These are phyloP conservation scores for Penicillium samsonianum DNA, from an alignment of 495 filamentous ascomycete genomes.

Conservation along the genomic window DNA sequence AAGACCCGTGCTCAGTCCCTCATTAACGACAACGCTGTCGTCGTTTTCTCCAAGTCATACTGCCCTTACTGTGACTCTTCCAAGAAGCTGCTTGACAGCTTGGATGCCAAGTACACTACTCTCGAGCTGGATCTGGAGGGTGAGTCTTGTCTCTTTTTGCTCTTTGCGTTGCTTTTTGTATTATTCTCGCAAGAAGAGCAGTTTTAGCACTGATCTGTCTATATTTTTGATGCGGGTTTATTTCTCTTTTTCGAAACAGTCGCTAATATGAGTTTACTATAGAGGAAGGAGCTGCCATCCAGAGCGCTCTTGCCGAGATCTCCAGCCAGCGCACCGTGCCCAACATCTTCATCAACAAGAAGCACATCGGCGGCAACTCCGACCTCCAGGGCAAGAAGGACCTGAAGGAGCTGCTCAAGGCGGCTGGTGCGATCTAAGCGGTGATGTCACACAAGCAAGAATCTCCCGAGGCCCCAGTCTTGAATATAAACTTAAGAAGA, in stretches of 20 bases:
- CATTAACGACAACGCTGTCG: constrained; percentile 91
- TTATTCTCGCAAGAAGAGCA: background rate
- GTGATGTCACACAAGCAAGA: background rate
- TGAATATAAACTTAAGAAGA: background rate
- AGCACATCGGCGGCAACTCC: constrained; percentile 96
- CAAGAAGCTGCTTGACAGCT: constrained; percentile 68
- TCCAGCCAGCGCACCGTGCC: constrained; percentile 84
- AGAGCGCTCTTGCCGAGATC: constrained; percentile 78
- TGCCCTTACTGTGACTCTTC: constrained; percentile 91
- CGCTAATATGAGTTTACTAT: constrained; percentile 13
- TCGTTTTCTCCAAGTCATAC: constrained; percentile 94
- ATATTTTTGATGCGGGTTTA: background rate
- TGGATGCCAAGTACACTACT: constrained; percentile 69
- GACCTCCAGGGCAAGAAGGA: constrained; percentile 71
- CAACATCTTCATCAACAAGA: constrained; percentile 87
- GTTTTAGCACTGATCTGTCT: background rate
- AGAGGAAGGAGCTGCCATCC: constrained; percentile 82
- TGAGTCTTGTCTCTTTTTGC: constrained; percentile 43
- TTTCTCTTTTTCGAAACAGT: background rate
- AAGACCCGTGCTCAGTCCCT: constrained; percentile 81
- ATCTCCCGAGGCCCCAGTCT: background rate
- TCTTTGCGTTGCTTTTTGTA: background rate
- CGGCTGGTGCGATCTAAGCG: constrained; percentile 64
- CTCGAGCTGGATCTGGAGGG: constrained; percentile 85
- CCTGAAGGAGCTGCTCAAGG: constrained; percentile 60